Evolutionary conservation across 768 basidiomycete genomes (phyloP), one percentile per base, ranked within the genome.

Genomic region (Amanita phalloides): DNA sequence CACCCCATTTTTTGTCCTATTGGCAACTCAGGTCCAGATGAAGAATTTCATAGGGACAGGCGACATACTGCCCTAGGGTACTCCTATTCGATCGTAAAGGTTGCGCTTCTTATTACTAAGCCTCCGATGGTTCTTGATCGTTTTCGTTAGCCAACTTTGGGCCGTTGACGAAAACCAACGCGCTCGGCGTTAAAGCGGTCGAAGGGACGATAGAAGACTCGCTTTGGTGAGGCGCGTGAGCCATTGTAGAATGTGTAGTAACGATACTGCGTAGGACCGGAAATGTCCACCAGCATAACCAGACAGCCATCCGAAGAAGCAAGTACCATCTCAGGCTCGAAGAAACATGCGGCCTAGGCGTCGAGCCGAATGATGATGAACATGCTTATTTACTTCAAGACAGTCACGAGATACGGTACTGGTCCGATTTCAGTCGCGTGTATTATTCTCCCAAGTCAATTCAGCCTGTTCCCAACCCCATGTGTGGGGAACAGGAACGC

Each of bases 61-160:
- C 73, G 63, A 65, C 70, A 47, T 72, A 73, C 58, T 82, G 73
- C 58, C 87, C 87, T 28, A 72, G 87, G 45, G 64, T 84, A 11
- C 70, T 90, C 26, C 62, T 77, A 17, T 79, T 90, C 59, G 87
- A 89, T 64, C 66, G 72, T 41, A 86, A 83, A 71, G 72, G 85
- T 83, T 54, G 56, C 66, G 56, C 49, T 20, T 32, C 49, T 10
- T 26, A 33, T 51, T 6, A 32, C 6, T 20, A 11, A 13, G n/a
- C 26, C 14, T 6, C 21, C 36, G 48, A 28, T 39, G 23, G 17
- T 6, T 14, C 36, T 26, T 49, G 37, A 49, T 37, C 14, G 23
- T 9, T 39, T 21, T 33, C 14, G 13, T 38, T 37, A 88, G 86
- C 74, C 17, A 80, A 85, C 56, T 86, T 86, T 56, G 86, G 86